Conservation (phyloP, 1,284 basidiomycete species). For the Trichosporon sp. region DNA sequence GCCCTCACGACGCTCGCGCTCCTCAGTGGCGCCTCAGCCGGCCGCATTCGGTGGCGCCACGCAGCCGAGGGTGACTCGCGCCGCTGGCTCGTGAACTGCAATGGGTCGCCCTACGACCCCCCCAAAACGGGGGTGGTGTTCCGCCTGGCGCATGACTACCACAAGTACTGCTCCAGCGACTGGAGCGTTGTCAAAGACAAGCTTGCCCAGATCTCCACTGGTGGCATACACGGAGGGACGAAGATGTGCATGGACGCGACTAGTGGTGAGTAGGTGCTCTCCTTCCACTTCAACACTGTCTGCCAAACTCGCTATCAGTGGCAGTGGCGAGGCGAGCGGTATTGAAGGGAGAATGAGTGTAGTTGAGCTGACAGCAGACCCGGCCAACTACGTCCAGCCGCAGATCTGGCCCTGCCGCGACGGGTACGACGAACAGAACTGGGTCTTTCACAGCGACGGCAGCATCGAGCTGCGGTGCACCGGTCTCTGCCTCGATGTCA, state of each 20-base stretch:
- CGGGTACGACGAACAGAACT: conserved; percentile 1
- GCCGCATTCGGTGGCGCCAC: neutral
- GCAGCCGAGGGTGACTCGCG: neutral
- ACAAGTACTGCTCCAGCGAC: neutral
- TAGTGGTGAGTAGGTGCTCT: neutral
- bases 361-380: neutral
- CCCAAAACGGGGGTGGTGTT: neutral
- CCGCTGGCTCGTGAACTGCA: neutral
- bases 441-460: neutral
- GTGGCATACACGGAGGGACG: neutral
- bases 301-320: neutral
- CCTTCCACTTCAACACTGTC: neutral
- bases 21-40: neutral
- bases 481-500: conserved; percentile 7
- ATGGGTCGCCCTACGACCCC: neutral
- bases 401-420: conserved; percentile 6
- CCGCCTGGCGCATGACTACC: neutral
- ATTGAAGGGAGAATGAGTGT: too few relatives aligned
- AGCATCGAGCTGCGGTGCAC: neutral
- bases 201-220: neutral
- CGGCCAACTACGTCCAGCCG: neutral
- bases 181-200: neutral
- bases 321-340: too few relatives aligned
- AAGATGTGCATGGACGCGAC: neutral
- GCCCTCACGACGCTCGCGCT: neutral